Evolutionary conservation across 441 rosid genomes (phyloP), one percentile per base, ranked within the genome.

Genomic region (Croton setiger): DNA sequence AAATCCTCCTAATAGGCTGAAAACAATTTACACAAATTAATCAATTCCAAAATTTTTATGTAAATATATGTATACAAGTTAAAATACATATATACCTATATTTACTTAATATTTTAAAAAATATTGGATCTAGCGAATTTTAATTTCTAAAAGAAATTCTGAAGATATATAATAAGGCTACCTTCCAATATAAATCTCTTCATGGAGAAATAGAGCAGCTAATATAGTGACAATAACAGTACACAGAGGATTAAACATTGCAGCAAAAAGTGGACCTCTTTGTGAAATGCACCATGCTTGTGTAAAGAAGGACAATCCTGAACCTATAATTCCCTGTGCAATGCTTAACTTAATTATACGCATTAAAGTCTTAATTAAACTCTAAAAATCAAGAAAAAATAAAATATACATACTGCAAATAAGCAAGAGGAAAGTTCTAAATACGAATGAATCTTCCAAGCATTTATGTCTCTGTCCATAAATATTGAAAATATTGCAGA

Each of bases 281-380:
- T 70, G 61, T 1, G 88, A 77, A 75, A 89, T 78, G 68, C 80
- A 84, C 92, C 92, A 87, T 10, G 85, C 83, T 77, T 85, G 90
- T 65, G 81, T 66, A 17, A 77, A 76, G 76, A 84, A 81, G 5
- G 58, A 53, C 5, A 53, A 12, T 53, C 31, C 58, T 9, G 58
- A 53, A 20, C 31, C 58, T 21, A 53, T 20, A 20, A 21, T 21
- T 20, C 58, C 58, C 58, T 52, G 7, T 52, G 18, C 21, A 52
- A 48, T 48, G 15, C 43, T 4, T 39, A 39, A 4, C 43, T 39
- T 39, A 39, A 6, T 39, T 5, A 27, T 27, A 7, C 4, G 43
- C 43, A 1, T 39, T 5, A 4, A 39, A 8, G 12, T 43, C 17
- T 47, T 47, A 2, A 47, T 12, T 48, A 15, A 48, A 5, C 2